A percentile compares a stretch with the other conserved stretches of the same genome.
phyloP scores from a whole-genome alignment of 805 yeast genomes.

The Scheffersomyces spartinae region DNA sequence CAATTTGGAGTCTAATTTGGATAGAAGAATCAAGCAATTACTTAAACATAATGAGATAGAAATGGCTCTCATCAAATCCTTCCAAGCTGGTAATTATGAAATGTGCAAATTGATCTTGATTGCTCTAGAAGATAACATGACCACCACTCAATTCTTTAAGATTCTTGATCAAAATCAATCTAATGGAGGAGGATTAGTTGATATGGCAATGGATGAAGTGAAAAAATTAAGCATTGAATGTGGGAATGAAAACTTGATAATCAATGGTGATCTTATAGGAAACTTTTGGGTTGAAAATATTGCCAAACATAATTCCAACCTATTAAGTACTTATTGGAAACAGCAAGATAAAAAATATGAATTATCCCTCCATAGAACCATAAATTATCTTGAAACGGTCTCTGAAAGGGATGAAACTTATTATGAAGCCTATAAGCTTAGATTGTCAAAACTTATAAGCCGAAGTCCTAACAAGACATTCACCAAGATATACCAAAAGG shows the following conservation, averaged over 20 bases:
- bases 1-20: slow-evolving; percentile 53
- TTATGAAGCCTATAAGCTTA: slow-evolving; percentile 13
- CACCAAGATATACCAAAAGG: slow-evolving; percentile 13
- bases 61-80: slow-evolving; percentile 55
- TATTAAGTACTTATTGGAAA: slow-evolving; percentile 16
- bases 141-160: slow-evolving; percentile 60
- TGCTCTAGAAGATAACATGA: slow-evolving; percentile 39
- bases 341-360: slow-evolving; percentile 19
- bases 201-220: slow-evolving; percentile 17
- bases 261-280: slow-evolving; percentile 27
- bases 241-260: slow-evolving; percentile 12
- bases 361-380: slow-evolving; percentile 7
- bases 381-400: slow-evolving; percentile 8
- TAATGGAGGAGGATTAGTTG: slow-evolving; percentile 11
- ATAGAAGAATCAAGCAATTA: slow-evolving; percentile 47
- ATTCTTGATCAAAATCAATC: slow-evolving; percentile 40
- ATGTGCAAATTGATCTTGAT: slow-evolving; percentile 47
- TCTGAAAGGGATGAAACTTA: slow-evolving; percentile 7
- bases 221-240: slow-evolving; percentile 6
- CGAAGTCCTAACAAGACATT: slow-evolving; percentile 11
- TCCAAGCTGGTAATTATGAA: slow-evolving; percentile 50
- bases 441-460: slow-evolving; percentile 11
- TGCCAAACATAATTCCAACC: slow-evolving; percentile 12
- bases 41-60: slow-evolving; percentile 58
- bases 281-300: slow-evolving; percentile 24